Base-by-base conservation (phyloP, 208 protist species). In the Wallacemonas sp. region DNA sequence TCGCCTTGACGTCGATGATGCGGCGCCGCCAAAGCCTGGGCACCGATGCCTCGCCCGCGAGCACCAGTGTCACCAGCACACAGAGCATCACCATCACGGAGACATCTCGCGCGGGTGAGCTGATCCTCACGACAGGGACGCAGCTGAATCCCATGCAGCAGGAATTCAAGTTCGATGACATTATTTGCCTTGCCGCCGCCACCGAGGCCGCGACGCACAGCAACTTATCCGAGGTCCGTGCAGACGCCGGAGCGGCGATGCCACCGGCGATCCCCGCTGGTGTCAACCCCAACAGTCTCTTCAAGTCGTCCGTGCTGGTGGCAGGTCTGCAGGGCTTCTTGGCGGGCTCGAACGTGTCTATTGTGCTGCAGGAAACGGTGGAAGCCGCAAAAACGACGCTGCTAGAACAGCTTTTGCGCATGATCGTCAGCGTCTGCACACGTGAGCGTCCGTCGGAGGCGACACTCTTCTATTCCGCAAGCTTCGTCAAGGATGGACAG, bases 291-390 rank as follows among this genome's bases (percentile, higher is more conserved):
- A 51, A n/a, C 39, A 9, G 28, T 0, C 31, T 77, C 4, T 24
- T 30, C 2, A 46, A 42, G 26, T 72, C 64, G 0, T 19, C 22
- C 14, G 11, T 72, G 30, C 59, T 82, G 51, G 44, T 49, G 31
- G 63, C 47, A 11, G 71, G 68, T 4, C 28, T 78, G 28, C 36
- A 54, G 2, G 55, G 55, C 12, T 78, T 69, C 22, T 34, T 77
- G 2, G 62, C 49, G 0, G 70, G 77, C 45, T 70, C 45, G 66
- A 82, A 78, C 65, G 56, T 66, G 14, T 24, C 70, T 3, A 22
- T 82, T 38, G 38, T 75, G 41, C 34, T 82, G 45, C 77, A 78
- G 45, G 62, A 76, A n/a, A 72, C 67, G 4, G 0, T 4, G 8
- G 51, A 30, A 30, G 77, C 77, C 3, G 51, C 49, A 19, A 38